Percentiles rank a stretch among this genome's conserved stretches.
phyloP scores from a whole-genome alignment of 1,139 yeast species.

The Sugiyamaella xylanicola region DNA sequence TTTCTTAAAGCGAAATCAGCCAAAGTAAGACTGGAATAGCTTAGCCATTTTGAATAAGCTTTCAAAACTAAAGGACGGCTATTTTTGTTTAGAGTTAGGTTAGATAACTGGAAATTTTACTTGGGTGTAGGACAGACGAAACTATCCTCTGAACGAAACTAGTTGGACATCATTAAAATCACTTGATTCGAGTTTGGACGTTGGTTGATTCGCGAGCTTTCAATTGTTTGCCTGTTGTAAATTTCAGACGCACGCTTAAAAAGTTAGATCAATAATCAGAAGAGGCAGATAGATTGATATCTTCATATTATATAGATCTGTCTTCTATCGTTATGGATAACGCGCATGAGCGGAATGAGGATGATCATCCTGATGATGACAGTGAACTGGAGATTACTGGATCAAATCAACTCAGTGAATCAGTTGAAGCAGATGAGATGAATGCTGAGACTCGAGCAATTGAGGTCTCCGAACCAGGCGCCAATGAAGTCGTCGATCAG shows the following conservation, averaged over 20 bases:
- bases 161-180: not conserved
- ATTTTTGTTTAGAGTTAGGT: not conserved
- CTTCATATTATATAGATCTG: too few species aligned
- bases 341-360: not conserved
- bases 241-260: too few species aligned
- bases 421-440: not conserved
- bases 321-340: not conserved
- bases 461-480: too few species aligned
- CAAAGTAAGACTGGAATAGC: not conserved
- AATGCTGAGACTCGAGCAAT: too few species aligned
- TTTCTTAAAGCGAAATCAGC: not conserved
- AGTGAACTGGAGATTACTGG: not conserved
- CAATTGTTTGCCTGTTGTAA: too few species aligned
- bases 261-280: not conserved
- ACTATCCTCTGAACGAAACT: not conserved
- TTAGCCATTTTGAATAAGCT: not conserved
- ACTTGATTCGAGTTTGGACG: not conserved
- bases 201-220: too few species aligned
- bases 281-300: not conserved
- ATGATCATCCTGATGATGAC: not conserved
- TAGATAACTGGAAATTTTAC: not conserved
- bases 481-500: too few species aligned
- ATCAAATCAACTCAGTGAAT: not conserved
- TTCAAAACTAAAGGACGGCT: not conserved
- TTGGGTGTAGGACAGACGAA: not conserved